Base-by-base conservation (phyloP, 257 asterid species). In the Ligustrum vulgare region DNA sequence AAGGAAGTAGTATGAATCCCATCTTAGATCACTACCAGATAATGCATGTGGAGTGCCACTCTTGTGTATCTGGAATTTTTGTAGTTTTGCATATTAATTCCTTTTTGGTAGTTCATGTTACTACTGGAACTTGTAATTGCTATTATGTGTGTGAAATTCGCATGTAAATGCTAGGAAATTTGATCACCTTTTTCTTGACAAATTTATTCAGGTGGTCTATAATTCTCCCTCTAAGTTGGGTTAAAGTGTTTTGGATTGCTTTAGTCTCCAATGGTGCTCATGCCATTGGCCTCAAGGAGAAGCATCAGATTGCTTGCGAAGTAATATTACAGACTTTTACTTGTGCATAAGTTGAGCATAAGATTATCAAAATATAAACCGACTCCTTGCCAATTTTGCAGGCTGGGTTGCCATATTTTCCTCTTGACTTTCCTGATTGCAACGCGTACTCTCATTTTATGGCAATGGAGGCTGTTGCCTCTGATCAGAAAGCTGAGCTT, bases 201-300 rank as follows among this genome's bases (percentile, higher is more conserved):
- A 75, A 63, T 75, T 79, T 81, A 80, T 72, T 77, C 89, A 94
- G 97, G 86, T 91, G 91, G 87, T 88, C 97, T 72, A 79, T 94
- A 69, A 78, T 94, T 84, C 88, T 94, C 49, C 97, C 98, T 39
- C 76, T 92, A 73, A 83, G 89, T 85, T 92, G 98, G 98, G 90
- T 87, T 47, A 92, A 85, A 82, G 86, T 82, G 80, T 90, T 94
- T 83, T 94, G 98, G 98, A 75, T 62, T 72, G 45, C 86, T 73
- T 75, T 92, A 20, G 78, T 88, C 45, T 82, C 89, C 70, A 87
- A 79, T 65, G 97, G 98, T 83, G 97, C 94, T 85, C 86, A 86
- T 66, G 91, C 93, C 75, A 88, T 94, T 75, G 97, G 98, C 67
- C 82, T 91, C 75, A 84, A 91, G 82, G 98, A 91, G 87, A 88